Evolutionary conservation across 805 yeast species (phyloP).

Genomic region (Saccharomycopsis fermentans): DNA sequence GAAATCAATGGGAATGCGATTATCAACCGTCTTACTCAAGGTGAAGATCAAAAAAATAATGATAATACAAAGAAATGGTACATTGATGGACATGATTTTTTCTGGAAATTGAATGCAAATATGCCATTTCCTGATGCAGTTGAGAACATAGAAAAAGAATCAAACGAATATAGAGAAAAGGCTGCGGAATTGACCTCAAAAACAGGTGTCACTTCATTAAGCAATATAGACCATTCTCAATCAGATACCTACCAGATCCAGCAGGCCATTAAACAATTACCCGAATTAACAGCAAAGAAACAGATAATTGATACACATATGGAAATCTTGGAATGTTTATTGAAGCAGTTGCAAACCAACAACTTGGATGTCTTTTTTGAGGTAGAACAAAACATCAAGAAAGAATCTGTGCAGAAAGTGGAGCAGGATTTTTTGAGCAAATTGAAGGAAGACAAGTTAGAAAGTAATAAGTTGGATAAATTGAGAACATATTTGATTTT

Average conservation of each 20-base stretch:
- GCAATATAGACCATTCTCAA: slow-evolving; percentile 54
- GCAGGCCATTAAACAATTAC: slow-evolving; percentile 84
- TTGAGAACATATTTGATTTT: slow-evolving; percentile 82
- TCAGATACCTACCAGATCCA: slow-evolving; percentile 50
- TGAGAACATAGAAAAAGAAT: slow-evolving; percentile 82
- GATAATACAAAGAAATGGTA: slow-evolving; percentile 61
- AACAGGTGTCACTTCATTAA: slow-evolving; percentile 62
- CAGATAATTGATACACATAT: slow-evolving; percentile 89
- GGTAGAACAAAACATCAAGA: slow-evolving; percentile 65
- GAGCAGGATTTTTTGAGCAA: slow-evolving; percentile 51
- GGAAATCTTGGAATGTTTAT: slow-evolving; percentile 80
- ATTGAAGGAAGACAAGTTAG: slow-evolving; percentile 41
- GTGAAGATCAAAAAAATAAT: slow-evolving; percentile 26
- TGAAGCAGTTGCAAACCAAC: slow-evolving; percentile 77
- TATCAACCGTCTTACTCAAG: slow-evolving; percentile 33
- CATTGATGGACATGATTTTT: slow-evolving; percentile 86
- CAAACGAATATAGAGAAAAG: slow-evolving; percentile 72
- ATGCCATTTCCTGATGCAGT: slow-evolving; percentile 98
- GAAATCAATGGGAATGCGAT: slow-evolving; percentile 75
- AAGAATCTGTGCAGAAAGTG: slow-evolving; percentile 28
- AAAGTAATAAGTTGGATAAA: slow-evolving; percentile 52
- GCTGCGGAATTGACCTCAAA: slow-evolving; percentile 77
- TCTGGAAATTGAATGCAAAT: slow-evolving; percentile 78
- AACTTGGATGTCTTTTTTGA: slow-evolving; percentile 86
- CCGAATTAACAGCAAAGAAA: slow-evolving; percentile 84